A percentile compares a stretch with the other conserved stretches of the same genome.
Conservation (phyloP, 352 stramenopile species). For the Pythium sp. region DNA sequence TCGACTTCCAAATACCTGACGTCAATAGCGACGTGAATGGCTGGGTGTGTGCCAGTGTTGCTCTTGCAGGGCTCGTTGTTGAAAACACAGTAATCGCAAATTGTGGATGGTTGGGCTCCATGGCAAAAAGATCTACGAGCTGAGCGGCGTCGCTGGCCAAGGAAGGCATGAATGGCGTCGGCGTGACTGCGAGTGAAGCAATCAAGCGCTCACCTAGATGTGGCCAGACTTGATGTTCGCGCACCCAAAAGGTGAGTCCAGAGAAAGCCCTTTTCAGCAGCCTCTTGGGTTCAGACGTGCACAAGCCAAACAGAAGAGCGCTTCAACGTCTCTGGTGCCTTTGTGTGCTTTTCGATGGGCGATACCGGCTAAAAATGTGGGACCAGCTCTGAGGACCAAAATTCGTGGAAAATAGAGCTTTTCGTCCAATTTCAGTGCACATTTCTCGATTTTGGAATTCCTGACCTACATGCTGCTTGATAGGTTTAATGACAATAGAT, state of each 20-base stretch:
- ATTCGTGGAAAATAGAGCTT: too few species aligned
- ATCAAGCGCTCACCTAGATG: background rate
- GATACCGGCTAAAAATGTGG: background rate
- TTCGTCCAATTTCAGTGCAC: background rate
- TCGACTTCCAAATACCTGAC: background rate
- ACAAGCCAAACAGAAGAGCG: background rate
- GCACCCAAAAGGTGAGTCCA: background rate
- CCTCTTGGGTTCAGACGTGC: background rate
- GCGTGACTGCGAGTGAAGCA: too few species aligned
- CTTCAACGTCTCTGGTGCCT: background rate
- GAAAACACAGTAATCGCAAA: too few species aligned
- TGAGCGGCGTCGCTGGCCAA: background rate
- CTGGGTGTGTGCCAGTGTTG: background rate
- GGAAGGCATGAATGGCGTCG: background rate
- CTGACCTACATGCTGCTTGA: background rate
- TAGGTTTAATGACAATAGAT: background rate
- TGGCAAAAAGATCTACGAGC: background rate
- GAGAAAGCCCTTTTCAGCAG: background rate
- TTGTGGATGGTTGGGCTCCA: background rate
- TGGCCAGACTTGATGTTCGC: background rate
- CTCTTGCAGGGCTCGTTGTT: too few species aligned
- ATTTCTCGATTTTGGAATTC: background rate
- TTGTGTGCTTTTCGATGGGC: too few species aligned
- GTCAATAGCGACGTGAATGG: background rate
- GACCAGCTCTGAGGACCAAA: background rate